A percentile compares a stretch with the other conserved stretches of the same genome.
Conservation (phyloP, 768 basidiomycete genomes). For the Mycena maculata region DNA sequence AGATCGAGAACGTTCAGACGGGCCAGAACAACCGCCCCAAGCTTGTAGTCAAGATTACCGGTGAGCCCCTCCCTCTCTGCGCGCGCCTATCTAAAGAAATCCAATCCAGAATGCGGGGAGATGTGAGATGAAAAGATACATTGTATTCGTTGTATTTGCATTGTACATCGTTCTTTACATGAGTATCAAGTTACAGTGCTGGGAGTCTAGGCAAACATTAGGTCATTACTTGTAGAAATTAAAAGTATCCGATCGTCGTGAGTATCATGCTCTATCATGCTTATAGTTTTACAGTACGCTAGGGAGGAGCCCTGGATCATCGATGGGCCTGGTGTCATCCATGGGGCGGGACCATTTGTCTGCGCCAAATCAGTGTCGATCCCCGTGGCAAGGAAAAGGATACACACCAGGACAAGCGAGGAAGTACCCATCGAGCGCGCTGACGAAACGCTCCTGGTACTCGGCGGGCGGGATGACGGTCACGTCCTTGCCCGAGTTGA, state of each 20-base stretch:
- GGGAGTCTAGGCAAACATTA: conserved; percentile 21
- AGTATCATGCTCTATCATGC: too few relatives aligned
- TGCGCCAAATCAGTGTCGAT: background rate
- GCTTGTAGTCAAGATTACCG: conserved; percentile 86
- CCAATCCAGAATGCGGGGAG: conserved; percentile 50
- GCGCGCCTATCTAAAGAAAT: background rate
- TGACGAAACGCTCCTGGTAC: conserved; percentile 82
- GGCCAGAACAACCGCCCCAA: conserved; percentile 93
- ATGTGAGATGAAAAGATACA: conserved; percentile 42
- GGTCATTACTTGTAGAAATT: conserved; percentile 14
- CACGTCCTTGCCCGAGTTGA: conserved; percentile 74
- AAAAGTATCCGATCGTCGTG: background rate
- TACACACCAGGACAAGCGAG: conserved; percentile 76
- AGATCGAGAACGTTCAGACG: conserved; percentile 96
- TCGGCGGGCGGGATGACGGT: conserved; percentile 85
- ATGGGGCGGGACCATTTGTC: conserved; percentile 58
- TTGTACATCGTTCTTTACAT: conserved; percentile 12
- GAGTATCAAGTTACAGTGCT: conserved; percentile 19
- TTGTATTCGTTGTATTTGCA: background rate
- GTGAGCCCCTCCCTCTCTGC: conserved; percentile 54
- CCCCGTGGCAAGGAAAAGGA: background rate
- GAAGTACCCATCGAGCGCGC: conserved; percentile 79
- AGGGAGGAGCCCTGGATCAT: conserved; percentile 54
- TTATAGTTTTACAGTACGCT: conserved; percentile 53
- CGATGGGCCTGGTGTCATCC: conserved; percentile 52